Conservation (phyloP, 495 filamentous ascomycete species). For the Haplographium delicatum region DNA sequence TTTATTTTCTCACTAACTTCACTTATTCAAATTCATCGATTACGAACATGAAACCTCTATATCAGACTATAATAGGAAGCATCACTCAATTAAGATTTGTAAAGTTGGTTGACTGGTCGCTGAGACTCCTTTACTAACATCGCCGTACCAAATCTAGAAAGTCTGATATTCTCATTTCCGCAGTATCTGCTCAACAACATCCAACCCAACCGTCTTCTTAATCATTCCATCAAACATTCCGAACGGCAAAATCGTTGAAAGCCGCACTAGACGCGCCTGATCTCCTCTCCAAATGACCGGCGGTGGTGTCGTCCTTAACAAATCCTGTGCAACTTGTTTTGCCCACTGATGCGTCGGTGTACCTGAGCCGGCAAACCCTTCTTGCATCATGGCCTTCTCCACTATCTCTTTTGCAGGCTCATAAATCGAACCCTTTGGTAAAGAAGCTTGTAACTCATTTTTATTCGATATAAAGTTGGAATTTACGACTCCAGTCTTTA, state of each 20-base stretch:
- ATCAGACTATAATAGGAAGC: too few relatives aligned
- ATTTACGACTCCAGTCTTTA: constrained; percentile 31
- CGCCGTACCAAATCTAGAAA: too few relatives aligned
- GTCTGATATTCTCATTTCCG: neutral
- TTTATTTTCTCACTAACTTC: too few relatives aligned
- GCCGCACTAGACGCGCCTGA: constrained; percentile 19
- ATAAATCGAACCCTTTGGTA: constrained; percentile 25
- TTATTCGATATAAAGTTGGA: constrained; percentile 24
- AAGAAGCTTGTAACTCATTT: neutral
- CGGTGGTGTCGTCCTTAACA: constrained; percentile 25
- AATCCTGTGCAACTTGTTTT: constrained; percentile 24
- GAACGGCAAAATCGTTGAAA: constrained; percentile 26
- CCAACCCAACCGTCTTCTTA: constrained; percentile 30
- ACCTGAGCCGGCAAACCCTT: constrained; percentile 8
- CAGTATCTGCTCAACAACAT: constrained; percentile 21
- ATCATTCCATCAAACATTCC: constrained; percentile 28
- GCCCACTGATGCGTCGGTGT: constrained; percentile 25
- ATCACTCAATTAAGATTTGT: too few relatives aligned
- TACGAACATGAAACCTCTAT: too few relatives aligned
- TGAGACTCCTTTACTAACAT: too few relatives aligned
- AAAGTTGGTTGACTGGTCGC: too few relatives aligned
- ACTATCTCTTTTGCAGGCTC: constrained; percentile 18
- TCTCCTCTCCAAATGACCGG: constrained; percentile 31
- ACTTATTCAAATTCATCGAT: too few relatives aligned
- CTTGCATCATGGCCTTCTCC: constrained; percentile 9